Evolutionary conservation across 148 eudicot genomes (phyloP), one percentile per base, ranked within the genome.

Genomic region (Camellia japonica): DNA sequence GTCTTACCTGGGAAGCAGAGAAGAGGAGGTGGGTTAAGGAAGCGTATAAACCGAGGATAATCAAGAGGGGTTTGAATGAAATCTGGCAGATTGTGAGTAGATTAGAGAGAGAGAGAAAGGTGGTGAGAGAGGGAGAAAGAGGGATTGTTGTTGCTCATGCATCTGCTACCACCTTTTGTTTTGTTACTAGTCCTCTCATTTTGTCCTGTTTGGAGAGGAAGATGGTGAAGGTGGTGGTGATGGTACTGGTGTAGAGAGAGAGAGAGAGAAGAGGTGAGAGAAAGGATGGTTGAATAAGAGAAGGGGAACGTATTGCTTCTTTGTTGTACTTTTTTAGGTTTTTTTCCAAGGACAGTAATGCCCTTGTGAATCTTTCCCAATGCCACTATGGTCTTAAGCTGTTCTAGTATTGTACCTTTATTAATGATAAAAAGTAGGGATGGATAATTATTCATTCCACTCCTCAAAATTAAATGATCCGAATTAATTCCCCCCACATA

Each of bases 161-260:
- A 89, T 86, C 89, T 85, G 86, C 91, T 85, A 89, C 91, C 91
- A 89, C 87, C 91, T 85, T 89, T 86, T 84, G 79, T 78, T 79
- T 81, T 78, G 23, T 74, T 73, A 82, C 52, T 69, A 80, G 60
- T 69, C 60, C 41, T 49, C 65, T 44, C 82, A 84, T 83, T 80
- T 44, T 72, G 80, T 61, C 59, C 52, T 69, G 69, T 44, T 85
- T 72, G 80, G 79, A 5, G 51, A 38, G 55, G 59, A 56, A 55
- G 84, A 68, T 60, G 80, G 51, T n/a, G 77, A 30, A 30, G 38
- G 68, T 56, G 76, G 74, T 44, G 83, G 19, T 65, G 64, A 61
- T 73, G 55, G 71, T 7, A 20, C 49, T 63, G 56, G 73, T n/a
- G 11, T 55, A 6, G 52, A 52, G 73, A 66, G 51, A 78, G 80